These are phyloP conservation scores for Penicillium argentinense DNA, from an alignment of 495 filamentous ascomycete genomes.

Conservation along the genomic window DNA sequence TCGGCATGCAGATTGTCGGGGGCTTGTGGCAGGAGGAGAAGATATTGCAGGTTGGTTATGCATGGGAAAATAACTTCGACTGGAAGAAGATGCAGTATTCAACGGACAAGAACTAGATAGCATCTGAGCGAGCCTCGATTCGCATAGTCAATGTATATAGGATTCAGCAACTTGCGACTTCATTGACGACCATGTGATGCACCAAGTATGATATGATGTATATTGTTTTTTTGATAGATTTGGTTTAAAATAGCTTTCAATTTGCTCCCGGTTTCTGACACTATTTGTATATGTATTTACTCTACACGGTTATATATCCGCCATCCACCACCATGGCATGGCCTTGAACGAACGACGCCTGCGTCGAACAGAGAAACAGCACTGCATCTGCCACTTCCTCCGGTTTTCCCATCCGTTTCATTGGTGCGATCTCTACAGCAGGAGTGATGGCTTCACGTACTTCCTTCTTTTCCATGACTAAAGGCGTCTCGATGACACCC, in stretches of 20 bases:
- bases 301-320: conserved; percentile 44
- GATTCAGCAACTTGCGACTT: too few species aligned
- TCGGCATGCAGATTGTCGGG: conserved; percentile 60
- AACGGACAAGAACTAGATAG: conserved; percentile 7
- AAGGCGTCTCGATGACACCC: conserved; percentile 51
- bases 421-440: conserved; percentile 48
- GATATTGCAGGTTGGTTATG: conserved; percentile 48
- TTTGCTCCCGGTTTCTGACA: not conserved
- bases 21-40: conserved; percentile 39
- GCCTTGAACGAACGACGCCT: conserved; percentile 53
- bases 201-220: too few species aligned
- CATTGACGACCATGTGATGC: too few species aligned
- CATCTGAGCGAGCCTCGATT: not conserved
- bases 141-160: too few species aligned
- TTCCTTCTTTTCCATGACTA: conserved; percentile 40
- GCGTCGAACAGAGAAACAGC: conserved; percentile 46
- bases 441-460: conserved; percentile 31
- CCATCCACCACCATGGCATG: conserved; percentile 54
- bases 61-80: conserved; percentile 50
- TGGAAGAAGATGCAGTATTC: conserved; percentile 41
- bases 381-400: conserved; percentile 52
- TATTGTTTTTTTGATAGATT: too few species aligned
- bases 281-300: not conserved
- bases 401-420: conserved; percentile 50
- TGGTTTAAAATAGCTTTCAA: not conserved